Evolutionary conservation across 2,329 filamentous ascomycete species (phyloP).

Genomic region (Clarireedia homoeocarpa): DNA sequence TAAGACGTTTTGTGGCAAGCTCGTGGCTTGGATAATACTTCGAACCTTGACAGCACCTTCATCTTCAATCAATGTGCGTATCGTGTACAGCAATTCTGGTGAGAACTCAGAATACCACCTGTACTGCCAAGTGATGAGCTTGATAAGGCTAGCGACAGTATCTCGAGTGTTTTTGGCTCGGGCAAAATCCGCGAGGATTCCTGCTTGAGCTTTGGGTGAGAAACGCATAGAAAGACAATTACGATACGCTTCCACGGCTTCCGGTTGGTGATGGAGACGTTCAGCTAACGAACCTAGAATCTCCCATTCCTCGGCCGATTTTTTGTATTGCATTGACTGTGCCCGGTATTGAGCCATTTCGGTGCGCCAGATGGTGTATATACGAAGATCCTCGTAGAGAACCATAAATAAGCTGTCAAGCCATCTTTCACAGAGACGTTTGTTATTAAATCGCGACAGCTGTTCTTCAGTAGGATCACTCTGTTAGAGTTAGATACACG

Average conservation of each 20-base stretch:
- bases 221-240: constrained; percentile 83
- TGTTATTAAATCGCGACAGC: constrained; percentile 91
- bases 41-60: constrained; percentile 96
- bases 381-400: constrained; percentile 91
- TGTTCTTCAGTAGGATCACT: constrained; percentile 58
- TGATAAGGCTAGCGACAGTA: constrained; percentile 76
- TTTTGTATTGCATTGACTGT: constrained; percentile 92
- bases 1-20: constrained; percentile 82
- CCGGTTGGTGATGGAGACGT: constrained; percentile 82
- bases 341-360: constrained; percentile 94
- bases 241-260: constrained; percentile 88
- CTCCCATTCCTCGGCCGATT: constrained; percentile 96
- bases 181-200: constrained; percentile 74
- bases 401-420: constrained; percentile 99
- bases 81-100: constrained; percentile 76
- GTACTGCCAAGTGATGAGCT: constrained; percentile 96
- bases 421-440: constrained; percentile 95
- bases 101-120: constrained; percentile 99
- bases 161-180: constrained; percentile 70
- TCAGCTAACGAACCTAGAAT: constrained; percentile 90
- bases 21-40: constrained; percentile 95
- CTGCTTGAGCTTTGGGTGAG: constrained; percentile 84
- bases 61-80: constrained; percentile 90
- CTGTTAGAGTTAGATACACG: constrained; percentile 33
- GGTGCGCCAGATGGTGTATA: constrained; percentile 98